Evolutionary conservation across 257 asterid genomes (phyloP).

Genomic region (Przewalskia tangutica): DNA sequence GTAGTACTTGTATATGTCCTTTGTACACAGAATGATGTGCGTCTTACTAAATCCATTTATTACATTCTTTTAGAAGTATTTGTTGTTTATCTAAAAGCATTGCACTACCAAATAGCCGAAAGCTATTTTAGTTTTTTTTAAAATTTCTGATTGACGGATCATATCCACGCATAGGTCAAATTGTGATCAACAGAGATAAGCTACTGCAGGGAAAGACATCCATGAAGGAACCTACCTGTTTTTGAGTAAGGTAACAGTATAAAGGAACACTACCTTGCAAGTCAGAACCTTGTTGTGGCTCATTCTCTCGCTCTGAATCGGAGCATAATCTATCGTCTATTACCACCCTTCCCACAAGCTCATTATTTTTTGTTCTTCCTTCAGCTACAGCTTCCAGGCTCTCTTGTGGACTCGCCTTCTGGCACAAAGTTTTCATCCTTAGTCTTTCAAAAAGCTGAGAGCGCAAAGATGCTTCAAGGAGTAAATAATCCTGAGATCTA

Average conservation of each 20-base stretch:
- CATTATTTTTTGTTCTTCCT: conserved; percentile 13
- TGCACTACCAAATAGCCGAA: background rate
- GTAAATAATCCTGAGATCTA: conserved; percentile 28
- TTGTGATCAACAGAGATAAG: background rate
- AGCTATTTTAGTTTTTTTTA: background rate
- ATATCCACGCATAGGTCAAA: background rate
- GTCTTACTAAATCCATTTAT: background rate
- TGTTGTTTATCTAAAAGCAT: background rate
- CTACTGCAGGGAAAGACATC: conserved; percentile 2
- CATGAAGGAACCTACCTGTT: background rate
- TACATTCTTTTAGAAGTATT: background rate
- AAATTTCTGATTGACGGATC: background rate
- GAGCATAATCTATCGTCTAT: conserved; percentile 1
- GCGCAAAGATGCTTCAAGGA: conserved; percentile 44
- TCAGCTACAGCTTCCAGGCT: conserved; percentile 14
- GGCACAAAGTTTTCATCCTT: conserved; percentile 19
- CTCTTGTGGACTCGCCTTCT: conserved; percentile 12
- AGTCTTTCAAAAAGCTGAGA: conserved; percentile 42
- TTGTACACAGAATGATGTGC: background rate
- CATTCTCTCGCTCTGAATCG: conserved; percentile 14
- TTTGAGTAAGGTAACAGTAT: too few relatives aligned
- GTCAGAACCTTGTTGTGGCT: conserved; percentile 8
- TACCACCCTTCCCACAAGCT: conserved; percentile 8
- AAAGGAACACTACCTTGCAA: conserved; percentile 17
- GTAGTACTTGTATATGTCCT: background rate